Evolutionary conservation across 2,329 filamentous ascomycete species (phyloP).

Genomic region (Ambrosiella beaveri): DNA sequence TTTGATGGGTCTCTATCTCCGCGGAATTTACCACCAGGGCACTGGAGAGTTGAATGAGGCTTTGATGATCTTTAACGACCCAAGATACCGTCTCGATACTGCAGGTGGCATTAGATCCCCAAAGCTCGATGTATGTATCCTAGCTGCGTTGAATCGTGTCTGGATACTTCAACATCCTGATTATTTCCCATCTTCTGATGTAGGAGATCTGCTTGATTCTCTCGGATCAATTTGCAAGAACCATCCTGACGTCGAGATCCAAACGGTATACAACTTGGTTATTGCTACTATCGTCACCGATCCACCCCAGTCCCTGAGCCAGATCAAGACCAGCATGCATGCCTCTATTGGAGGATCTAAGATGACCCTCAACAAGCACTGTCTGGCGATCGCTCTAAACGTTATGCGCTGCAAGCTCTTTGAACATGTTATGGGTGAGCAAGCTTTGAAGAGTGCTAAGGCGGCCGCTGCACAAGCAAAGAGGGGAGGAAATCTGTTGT

Average conservation of each 20-base stretch:
- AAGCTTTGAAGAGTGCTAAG: constrained; percentile 58
- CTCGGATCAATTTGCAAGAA: constrained; percentile 50
- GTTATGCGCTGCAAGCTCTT: constrained; percentile 76
- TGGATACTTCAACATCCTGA: constrained; percentile 52
- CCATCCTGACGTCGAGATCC: constrained; percentile 58
- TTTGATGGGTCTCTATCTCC: constrained; percentile 50
- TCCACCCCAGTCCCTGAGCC: constrained; percentile 49
- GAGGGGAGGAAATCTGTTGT: constrained; percentile 53
- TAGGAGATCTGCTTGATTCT: constrained; percentile 43
- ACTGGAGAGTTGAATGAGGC: constrained; percentile 56
- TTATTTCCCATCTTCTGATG: constrained; percentile 39
- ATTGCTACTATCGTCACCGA: constrained; percentile 48
- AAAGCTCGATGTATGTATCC: constrained; percentile 45
- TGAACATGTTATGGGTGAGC: constrained; percentile 62
- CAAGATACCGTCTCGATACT: constrained; percentile 36
- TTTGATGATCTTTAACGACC: constrained; percentile 45
- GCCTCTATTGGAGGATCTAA: constrained; percentile 54
- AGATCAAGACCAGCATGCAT: constrained; percentile 64
- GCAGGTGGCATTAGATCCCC: constrained; percentile 29
- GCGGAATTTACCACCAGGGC: constrained; percentile 60
- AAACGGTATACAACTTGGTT: constrained; percentile 61
- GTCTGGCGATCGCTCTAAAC: constrained; percentile 66
- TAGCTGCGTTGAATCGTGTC: constrained; percentile 50
- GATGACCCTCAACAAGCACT: constrained; percentile 55
- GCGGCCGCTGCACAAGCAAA: constrained; percentile 52